These are phyloP conservation scores for Rhizophora apiculata DNA, from an alignment of 345 rosid species.

Conservation along the genomic window DNA sequence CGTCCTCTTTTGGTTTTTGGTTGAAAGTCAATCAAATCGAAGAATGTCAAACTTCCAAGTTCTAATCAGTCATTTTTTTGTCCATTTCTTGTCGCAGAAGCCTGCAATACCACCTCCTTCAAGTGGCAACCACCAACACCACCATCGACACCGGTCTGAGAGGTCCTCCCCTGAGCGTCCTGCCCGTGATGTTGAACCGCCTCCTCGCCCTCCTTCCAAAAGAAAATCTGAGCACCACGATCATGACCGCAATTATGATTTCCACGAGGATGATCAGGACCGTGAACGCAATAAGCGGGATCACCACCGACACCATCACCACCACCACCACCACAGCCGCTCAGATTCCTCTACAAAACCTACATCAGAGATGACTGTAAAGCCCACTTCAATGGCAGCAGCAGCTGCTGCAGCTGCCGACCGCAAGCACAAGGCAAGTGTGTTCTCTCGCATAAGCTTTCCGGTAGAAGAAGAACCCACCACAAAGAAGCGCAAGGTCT, in stretches of 20 bases:
- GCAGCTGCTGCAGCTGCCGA: conserved; percentile 30
- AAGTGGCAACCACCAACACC: conserved; percentile 26
- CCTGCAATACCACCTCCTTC: conserved; percentile 34
- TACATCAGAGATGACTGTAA: conserved; percentile 23
- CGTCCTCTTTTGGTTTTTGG: too few relatives aligned
- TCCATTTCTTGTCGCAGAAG: conserved; percentile 30
- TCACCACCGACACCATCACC: conserved; percentile 20
- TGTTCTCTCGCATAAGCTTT: conserved; percentile 90
- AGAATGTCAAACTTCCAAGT: background rate
- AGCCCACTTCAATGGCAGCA: conserved; percentile 29
- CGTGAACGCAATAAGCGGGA: conserved; percentile 25
- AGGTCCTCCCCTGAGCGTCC: conserved; percentile 48
- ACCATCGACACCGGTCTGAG: conserved; percentile 47
- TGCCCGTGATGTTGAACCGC: conserved; percentile 36
- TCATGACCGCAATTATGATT: conserved; percentile 34
- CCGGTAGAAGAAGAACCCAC: conserved; percentile 55
- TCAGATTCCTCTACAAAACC: conserved; percentile 41
- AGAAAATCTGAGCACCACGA: conserved; percentile 55
- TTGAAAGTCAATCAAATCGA: too few relatives aligned
- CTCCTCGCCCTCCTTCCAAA: conserved; percentile 51
- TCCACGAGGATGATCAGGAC: conserved; percentile 31
- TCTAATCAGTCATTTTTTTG: background rate
- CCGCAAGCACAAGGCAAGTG: conserved; percentile 56
- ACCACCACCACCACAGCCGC: conserved; percentile 36
- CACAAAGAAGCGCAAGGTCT: conserved; percentile 53